These are phyloP conservation scores for Agastache rugosa DNA, from an alignment of 257 asterid species.

Conservation along the genomic window DNA sequence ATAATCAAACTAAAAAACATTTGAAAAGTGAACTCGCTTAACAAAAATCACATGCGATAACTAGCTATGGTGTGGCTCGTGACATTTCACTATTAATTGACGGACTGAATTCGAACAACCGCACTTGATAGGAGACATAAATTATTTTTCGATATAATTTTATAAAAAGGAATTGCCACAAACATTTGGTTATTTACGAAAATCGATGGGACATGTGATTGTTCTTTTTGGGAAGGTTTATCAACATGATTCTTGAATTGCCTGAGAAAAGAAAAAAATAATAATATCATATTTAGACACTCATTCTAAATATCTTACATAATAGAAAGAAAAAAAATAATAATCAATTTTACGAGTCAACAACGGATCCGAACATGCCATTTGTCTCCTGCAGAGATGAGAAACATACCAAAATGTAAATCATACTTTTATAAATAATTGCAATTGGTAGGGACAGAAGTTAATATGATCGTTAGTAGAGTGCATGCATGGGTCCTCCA, in stretches of 20 bases:
- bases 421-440: conserved; percentile 21
- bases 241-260: background rate
- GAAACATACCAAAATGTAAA: background rate
- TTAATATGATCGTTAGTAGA: conserved; percentile 17
- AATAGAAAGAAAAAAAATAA: background rate
- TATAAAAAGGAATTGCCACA: background rate
- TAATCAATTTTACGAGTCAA: background rate
- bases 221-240: background rate
- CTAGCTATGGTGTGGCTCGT: background rate
- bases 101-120: conserved; percentile 8
- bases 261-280: background rate
- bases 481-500: conserved; percentile 26
- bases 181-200: background rate
- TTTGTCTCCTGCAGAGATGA: conserved; percentile 21
- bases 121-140: no score
- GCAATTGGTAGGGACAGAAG: conserved; percentile 39
- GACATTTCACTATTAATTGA: background rate
- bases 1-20: background rate
- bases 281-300: background rate
- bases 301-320: conserved; percentile 9
- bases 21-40: background rate
- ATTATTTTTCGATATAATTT: background rate
- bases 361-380: conserved; percentile 26
- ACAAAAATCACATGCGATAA: conserved; percentile 5
- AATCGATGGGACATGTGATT: conserved; percentile 32